Conservation (phyloP, 1,139 yeast genomes). For the Candida labiduridarum region DNA sequence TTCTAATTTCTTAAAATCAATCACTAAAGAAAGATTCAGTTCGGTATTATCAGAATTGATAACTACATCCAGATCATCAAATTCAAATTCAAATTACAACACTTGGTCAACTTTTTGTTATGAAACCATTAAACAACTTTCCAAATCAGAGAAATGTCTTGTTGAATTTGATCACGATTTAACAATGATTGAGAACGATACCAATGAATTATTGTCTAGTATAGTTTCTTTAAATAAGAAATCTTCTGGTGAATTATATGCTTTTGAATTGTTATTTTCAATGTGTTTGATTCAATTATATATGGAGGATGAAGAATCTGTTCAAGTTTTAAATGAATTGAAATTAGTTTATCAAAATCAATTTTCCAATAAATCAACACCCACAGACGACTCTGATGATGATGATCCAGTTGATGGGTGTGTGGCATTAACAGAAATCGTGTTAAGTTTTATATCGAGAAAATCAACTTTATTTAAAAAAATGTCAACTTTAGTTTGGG, state of each 20-base stretch:
- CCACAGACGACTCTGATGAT: slow-evolving; percentile 17
- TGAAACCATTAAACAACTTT: slow-evolving; percentile 29
- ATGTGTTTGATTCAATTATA: slow-evolving; percentile 79
- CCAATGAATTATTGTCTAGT: slow-evolving; percentile 50
- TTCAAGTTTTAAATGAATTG: slow-evolving; percentile 73
- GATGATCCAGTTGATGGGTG: slow-evolving; percentile 39
- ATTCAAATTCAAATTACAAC: slow-evolving; percentile 38
- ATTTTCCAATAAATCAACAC: slow-evolving; percentile 21
- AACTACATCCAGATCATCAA: slow-evolving; percentile 23
- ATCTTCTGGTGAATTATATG: slow-evolving; percentile 28
- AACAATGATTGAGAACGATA: slow-evolving; percentile 48
- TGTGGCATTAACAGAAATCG: slow-evolving; percentile 75
- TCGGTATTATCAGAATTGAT: slow-evolving; percentile 67
- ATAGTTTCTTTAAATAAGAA: slow-evolving; percentile 34
- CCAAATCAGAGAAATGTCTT: slow-evolving; percentile 26
- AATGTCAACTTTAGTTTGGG: slow-evolving; percentile 78
- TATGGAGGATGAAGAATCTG: slow-evolving; percentile 79
- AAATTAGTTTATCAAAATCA: slow-evolving; percentile 52
- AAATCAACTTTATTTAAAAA: slow-evolving; percentile 72
- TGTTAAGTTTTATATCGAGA: slow-evolving; percentile 74
- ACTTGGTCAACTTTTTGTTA: slow-evolving; percentile 64
- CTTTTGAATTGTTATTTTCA: slow-evolving; percentile 75
- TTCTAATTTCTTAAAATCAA: slow-evolving; percentile 22
- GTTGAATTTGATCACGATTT: slow-evolving; percentile 60
- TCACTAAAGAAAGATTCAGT: slow-evolving; percentile 61